phyloP scores from a whole-genome alignment of 1,284 basidiomycete genomes.

The Anthracocystis setariae region DNA sequence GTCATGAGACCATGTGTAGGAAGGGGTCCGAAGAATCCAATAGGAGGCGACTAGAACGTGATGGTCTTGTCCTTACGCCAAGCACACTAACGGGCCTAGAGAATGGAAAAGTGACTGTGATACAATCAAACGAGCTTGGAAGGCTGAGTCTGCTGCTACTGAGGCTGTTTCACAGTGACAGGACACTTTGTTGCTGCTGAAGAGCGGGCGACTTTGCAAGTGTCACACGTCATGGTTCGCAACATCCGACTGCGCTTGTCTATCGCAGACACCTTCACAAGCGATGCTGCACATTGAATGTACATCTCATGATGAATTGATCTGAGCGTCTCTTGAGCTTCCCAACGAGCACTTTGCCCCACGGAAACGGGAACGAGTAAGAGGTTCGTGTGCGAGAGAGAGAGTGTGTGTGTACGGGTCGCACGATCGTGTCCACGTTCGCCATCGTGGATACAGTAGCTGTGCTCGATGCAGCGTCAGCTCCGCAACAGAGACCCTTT shows the following conservation, averaged over 20 bases:
- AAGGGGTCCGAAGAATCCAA: background rate
- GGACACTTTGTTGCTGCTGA: background rate
- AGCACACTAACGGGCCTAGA: background rate
- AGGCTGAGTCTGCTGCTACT: background rate
- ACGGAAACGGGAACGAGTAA: background rate
- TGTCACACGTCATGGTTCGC: constrained; percentile 10
- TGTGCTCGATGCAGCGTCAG: background rate
- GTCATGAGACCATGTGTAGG: constrained; percentile 3
- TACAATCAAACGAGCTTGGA: background rate
- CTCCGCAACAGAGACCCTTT: constrained; percentile 14
- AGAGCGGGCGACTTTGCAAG: background rate
- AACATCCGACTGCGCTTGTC: constrained; percentile 10
- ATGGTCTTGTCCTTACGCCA: constrained; percentile 1
- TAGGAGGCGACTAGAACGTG: background rate
- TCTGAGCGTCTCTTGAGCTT: too few species aligned
- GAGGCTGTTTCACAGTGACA: background rate
- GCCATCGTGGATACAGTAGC: constrained; percentile 14
- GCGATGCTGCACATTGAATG: too few species aligned
- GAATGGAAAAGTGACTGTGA: background rate
- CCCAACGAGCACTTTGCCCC: background rate
- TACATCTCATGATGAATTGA: too few species aligned
- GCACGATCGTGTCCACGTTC: constrained; percentile 53
- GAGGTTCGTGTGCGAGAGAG: background rate
- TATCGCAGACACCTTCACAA: background rate
- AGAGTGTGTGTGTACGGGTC: constrained; percentile 19